These are phyloP conservation scores for Rasamsonia emersonii DNA, from an alignment of 2,329 filamentous ascomycete genomes.

Conservation along the genomic window DNA sequence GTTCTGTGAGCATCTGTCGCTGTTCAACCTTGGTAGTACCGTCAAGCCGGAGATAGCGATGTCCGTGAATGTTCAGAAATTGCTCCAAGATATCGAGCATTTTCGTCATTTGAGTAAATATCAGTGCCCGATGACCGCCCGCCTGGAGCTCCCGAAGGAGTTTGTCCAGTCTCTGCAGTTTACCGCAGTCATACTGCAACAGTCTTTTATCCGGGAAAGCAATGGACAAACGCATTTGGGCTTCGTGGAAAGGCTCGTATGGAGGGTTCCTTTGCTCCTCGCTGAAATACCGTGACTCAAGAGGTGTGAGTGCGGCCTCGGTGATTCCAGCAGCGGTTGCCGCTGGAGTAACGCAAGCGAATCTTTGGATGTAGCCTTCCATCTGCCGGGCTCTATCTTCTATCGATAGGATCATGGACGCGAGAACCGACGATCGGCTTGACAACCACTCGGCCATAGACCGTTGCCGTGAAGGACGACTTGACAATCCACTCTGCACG, in stretches of 20 bases:
- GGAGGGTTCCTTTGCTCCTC: slow-evolving; percentile 45
- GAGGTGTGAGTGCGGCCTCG: slow-evolving; percentile 57
- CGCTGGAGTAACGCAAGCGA: slow-evolving; percentile 84
- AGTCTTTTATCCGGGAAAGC: slow-evolving; percentile 94
- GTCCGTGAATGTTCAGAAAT: slow-evolving; percentile 94
- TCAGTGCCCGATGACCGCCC: slow-evolving; percentile 84
- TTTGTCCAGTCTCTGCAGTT: slow-evolving; percentile 81
- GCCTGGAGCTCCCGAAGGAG: slow-evolving; percentile 79
- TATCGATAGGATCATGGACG: slow-evolving; percentile 61
- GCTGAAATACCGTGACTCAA: slow-evolving; percentile 41
- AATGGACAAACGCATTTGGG: slow-evolving; percentile 84
- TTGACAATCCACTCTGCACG: slow-evolving; percentile 50
- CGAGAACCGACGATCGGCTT: slow-evolving; percentile 49
- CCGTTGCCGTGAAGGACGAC: slow-evolving; percentile 52
- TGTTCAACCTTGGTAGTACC: slow-evolving; percentile 96
- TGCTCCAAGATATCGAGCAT: slow-evolving; percentile 95
- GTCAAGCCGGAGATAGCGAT: slow-evolving; percentile 92
- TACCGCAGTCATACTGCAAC: slow-evolving; percentile 96
- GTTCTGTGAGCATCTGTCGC: slow-evolving; percentile 86
- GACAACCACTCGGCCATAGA: slow-evolving; percentile 68
- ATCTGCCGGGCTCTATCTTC: slow-evolving; percentile 63
- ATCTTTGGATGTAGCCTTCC: slow-evolving; percentile 72
- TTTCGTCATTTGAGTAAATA: slow-evolving; percentile 99
- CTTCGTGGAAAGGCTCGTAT: slow-evolving; percentile 82
- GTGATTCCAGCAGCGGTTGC: slow-evolving; percentile 74